Base-by-base conservation (phyloP, 768 basidiomycete species). In the Leccinum imitatum region DNA sequence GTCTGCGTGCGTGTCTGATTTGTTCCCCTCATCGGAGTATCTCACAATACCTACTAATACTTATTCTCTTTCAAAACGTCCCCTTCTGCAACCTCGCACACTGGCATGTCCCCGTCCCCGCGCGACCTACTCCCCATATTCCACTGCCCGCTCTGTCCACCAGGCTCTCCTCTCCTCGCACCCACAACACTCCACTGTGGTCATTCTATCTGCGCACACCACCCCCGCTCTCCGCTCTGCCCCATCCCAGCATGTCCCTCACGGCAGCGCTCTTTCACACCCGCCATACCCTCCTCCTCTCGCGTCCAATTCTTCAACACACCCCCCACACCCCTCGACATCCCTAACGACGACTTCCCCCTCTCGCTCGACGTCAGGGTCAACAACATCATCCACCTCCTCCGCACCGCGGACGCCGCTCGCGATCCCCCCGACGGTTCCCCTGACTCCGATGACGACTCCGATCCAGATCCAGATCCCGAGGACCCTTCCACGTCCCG, bases 131-230 rank as follows among this genome's bases (percentile, higher is more conserved):
- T 74, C 55, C 65, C 76, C 39, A 68, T 84, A 57, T 75, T 88
- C 58, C 58, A 60, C 56, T 91, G 90, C 67, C 80, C 84, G 3
- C 67, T 83, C 72, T 90, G 90, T 65, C 55, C 67, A 1, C 69
- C 73, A 7, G 60, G 71, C 1, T 44, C 71, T 23, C 57, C 74
- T 56, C 76, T 87, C 23, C 59, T 66, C 23, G 69, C 75, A 4
- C 86, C 87, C 3, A 75, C 82, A 37, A 82, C 79, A 9, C 85
- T 96, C 44, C 82, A 78, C 65, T 97, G 94, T 68, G 94, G 94
- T 56, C 94, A 97, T 70, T 81, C 93, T 21, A 63, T 95, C 62
- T 97, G 93, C 66, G 72, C 84, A 0, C 50, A 23, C n/a, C 90
- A 91, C 69, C 65, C 80, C 57, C 70, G 25, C 25, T 27, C 25